phyloP scores from a whole-genome alignment of 441 rosid genomes.

The Rhodomyrtus psidioides region DNA sequence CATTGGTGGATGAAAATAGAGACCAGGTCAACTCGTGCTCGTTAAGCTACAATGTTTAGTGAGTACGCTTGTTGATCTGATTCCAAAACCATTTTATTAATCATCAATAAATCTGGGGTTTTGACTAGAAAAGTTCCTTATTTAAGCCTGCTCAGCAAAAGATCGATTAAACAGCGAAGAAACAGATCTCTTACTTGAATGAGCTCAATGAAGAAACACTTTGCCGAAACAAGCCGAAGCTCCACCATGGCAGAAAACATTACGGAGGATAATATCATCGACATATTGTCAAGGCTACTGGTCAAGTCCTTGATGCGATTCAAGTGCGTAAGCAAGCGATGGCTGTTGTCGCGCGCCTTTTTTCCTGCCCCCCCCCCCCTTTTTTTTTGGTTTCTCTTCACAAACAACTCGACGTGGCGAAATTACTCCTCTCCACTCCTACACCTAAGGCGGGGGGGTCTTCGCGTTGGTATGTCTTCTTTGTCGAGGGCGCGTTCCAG shows the following conservation, averaged over 20 bases:
- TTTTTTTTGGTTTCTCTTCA: too few relatives aligned
- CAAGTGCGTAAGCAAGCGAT: neutral
- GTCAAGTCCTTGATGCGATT: neutral
- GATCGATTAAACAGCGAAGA: neutral
- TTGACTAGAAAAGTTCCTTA: neutral
- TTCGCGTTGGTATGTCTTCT: too few relatives aligned
- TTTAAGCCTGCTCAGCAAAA: neutral
- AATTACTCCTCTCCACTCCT: too few relatives aligned
- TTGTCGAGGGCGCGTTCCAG: too few relatives aligned
- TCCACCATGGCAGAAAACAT: neutral
- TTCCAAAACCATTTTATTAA: neutral
- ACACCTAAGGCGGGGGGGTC: too few relatives aligned
- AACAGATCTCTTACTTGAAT: neutral
- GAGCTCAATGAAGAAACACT: neutral
- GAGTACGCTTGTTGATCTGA: neutral
- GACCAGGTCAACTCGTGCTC: neutral
- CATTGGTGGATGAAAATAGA: neutral
- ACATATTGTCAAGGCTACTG: neutral
- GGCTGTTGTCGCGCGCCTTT: too few relatives aligned
- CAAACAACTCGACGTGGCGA: too few relatives aligned
- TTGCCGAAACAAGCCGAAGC: neutral
- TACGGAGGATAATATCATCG: neutral
- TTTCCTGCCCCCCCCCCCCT: too few relatives aligned
- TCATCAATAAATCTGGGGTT: neutral
- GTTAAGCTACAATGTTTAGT: neutral